Evolutionary conservation across 1,284 basidiomycete genomes (phyloP), one percentile per base, ranked within the genome.

Genomic region (Ceratobasidium sp.): DNA sequence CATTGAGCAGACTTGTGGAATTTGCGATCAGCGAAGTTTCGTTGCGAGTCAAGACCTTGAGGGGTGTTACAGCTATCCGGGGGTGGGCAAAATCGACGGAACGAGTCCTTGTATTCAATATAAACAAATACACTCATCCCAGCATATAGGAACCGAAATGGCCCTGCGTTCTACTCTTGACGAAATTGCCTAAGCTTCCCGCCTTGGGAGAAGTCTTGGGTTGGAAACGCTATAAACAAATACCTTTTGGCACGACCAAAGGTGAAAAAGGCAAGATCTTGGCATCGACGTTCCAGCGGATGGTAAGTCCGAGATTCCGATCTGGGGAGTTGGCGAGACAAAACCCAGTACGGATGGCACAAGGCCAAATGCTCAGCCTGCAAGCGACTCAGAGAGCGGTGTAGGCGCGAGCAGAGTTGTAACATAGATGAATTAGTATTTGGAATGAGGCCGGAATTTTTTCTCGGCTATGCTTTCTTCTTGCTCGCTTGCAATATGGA

Each of bases 131-230:
- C 2, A 79, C 14, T 54, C 41, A 27, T 30, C 7, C 38, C 64
- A 3, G 54, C 20, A 38, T 44, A 35, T 80, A 92, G 90, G 88
- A 90, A 80, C 80, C 83, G 38, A 85, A 87, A 52, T 85, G 89
- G 78, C 89, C 90, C 12, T 93, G 93, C 54, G 90, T 91, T 0
- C 85, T 97, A 18, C 89, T 97, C 18, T 86, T 92, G 82, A 95
- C 90, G 81, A 93, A 89, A 85, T 92, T 88, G 80, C 93, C 91
- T 79, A 92, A 92, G 64, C 90, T 95, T 4, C 95, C 95, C 0
- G 86, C 96, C 41, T 86, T 96, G 69, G 97, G 95, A 95, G 92
- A 94, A 82, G 92, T 94, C 4, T 89, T 97, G 50, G 91, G 89
- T 14, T 94, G 94, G 82, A 93, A 92, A 80, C 93, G 92, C 83